Base-by-base conservation (phyloP, 345 rosid species). In the Boechera divaricarpa region DNA sequence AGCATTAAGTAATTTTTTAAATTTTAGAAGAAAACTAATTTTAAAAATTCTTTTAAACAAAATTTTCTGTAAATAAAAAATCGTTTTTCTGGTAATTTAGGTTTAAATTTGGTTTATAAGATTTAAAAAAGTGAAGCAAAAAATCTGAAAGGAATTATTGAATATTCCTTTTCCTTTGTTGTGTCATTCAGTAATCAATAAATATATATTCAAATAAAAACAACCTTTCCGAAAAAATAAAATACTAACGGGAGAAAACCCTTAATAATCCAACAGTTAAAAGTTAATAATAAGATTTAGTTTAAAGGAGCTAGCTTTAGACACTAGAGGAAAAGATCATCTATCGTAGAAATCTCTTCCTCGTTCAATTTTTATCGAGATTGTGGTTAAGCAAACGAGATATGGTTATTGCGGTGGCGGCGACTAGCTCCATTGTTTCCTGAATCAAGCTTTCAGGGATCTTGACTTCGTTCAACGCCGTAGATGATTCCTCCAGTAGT, bases 381-480 rank as follows among this genome's bases (percentile, higher is more conserved):
- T 66, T 36, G 21, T 36, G 9, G 49, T 58, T 58, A 26, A 18
- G 7, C 51, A 51, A 52, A 15, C 57, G 10, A 59, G 4, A 10
- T 10, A 64, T 29, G 35, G 10, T 16, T 59, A 39, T 36, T n/a
- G 65, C 71, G 6, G 13, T 57, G 69, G 41, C 63, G 35, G 15
- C 49, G 29, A 28, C 74, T 52, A 60, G 54, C 63, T 78, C 81
- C 74, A 59, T 72, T 41, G 78, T 78, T 67, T 41, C 73, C 64
- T 77, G 77, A 31, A 39, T 78, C 57, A 71, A 64, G 38, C 53
- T 65, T 28, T 38, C 76, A n/a, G 72, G 68, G 68, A 67, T 52
- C 57, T 8, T 49, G 13, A 21, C 77, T 41, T 72, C 69, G 6
- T 66, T 52, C 49, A 78, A 51, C 42, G 68, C 81, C 48, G 49